Percentiles rank a stretch among this genome's conserved stretches.
Evolutionary conservation across 345 rosid genomes (phyloP).

Genomic region (Heritiera littoralis): DNA sequence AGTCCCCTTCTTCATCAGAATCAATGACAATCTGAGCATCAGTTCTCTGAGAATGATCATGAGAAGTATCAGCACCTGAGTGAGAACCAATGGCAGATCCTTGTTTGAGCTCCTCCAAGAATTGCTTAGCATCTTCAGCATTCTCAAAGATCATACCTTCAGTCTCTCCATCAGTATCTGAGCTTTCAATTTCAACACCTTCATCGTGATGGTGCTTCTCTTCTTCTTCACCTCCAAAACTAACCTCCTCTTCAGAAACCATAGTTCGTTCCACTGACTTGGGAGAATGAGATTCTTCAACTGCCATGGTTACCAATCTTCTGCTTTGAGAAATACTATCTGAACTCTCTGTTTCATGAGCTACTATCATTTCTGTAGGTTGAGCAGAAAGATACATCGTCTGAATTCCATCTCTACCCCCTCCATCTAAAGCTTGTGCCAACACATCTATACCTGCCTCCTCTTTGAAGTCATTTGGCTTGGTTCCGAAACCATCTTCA

Average conservation of each 20-base stretch:
- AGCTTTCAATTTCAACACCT: constrained; percentile 47
- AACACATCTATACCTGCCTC: constrained; percentile 21
- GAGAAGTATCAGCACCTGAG: constrained; percentile 56
- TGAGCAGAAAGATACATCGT: constrained; percentile 22
- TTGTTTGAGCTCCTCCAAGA: constrained; percentile 76
- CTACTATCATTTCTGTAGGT: constrained; percentile 17
- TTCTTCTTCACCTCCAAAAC: constrained; percentile 44
- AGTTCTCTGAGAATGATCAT: constrained; percentile 54
- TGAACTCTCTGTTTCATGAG: constrained; percentile 19
- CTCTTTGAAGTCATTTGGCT: constrained; percentile 28
- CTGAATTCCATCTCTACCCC: constrained; percentile 31
- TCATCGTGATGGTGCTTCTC: constrained; percentile 31
- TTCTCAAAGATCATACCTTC: constrained; percentile 70
- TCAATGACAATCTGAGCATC: constrained; percentile 86
- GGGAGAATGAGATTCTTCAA: constrained; percentile 16
- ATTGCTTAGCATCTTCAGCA: constrained; percentile 80
- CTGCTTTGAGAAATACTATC: constrained; percentile 23
- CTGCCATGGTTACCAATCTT: constrained; percentile 22
- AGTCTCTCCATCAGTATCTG: constrained; percentile 58
- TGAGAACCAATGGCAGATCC: constrained; percentile 55
- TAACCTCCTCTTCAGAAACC: constrained; percentile 30
- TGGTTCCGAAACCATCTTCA: constrained; percentile 33
- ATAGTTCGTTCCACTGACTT: constrained; percentile 20
- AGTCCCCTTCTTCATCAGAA: constrained; percentile 85
- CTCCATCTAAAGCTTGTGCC: constrained; percentile 32